phyloP scores from a whole-genome alignment of 2,329 filamentous ascomycete genomes.

The Talaromyces atroroseus region DNA sequence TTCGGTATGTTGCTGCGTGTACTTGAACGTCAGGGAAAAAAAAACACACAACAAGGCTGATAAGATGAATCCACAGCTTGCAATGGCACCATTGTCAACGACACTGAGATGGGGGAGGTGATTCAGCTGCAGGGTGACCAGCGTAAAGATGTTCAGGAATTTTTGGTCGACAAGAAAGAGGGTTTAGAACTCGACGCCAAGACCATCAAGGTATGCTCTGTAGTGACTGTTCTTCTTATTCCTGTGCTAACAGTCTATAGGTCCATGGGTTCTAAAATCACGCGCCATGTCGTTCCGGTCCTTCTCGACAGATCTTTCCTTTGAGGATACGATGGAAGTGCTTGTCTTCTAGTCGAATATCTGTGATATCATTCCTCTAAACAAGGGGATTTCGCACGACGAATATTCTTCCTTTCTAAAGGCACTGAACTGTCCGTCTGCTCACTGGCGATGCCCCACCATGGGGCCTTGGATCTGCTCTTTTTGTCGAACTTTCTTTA shows the following conservation, averaged over 20 bases:
- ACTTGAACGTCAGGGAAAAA: background rate
- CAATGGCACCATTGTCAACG: slow-evolving; percentile 99
- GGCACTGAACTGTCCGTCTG: background rate
- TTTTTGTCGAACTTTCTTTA: slow-evolving; percentile 1
- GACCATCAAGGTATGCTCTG: slow-evolving; percentile 75
- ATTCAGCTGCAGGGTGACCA: slow-evolving; percentile 99
- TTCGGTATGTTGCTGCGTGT: slow-evolving; percentile 59
- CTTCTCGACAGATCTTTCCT: slow-evolving; percentile 35
- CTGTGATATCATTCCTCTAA: slow-evolving; percentile 2
- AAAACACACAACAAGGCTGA: background rate
- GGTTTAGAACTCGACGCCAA: slow-evolving; percentile 90
- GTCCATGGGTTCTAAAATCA: slow-evolving; percentile 49
- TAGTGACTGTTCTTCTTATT: background rate
- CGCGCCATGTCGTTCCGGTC: slow-evolving; percentile 38
- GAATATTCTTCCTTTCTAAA: slow-evolving; percentile 3
- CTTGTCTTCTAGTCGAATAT: slow-evolving; percentile 3
- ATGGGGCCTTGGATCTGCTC: slow-evolving; percentile 5
- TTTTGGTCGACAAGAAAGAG: slow-evolving; percentile 92
- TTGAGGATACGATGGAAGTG: slow-evolving; percentile 9
- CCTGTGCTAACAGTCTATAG: slow-evolving; percentile 21
- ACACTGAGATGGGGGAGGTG: slow-evolving; percentile 97
- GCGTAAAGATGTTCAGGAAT: slow-evolving; percentile 97
- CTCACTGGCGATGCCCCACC: background rate
- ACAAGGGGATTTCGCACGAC: slow-evolving; percentile 1
- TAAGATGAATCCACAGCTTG: slow-evolving; percentile 58